A percentile compares a stretch with the other conserved stretches of the same genome.
Conservation (phyloP, 2,329 filamentous ascomycete species). For the Aurifilum marmelostoma region DNA sequence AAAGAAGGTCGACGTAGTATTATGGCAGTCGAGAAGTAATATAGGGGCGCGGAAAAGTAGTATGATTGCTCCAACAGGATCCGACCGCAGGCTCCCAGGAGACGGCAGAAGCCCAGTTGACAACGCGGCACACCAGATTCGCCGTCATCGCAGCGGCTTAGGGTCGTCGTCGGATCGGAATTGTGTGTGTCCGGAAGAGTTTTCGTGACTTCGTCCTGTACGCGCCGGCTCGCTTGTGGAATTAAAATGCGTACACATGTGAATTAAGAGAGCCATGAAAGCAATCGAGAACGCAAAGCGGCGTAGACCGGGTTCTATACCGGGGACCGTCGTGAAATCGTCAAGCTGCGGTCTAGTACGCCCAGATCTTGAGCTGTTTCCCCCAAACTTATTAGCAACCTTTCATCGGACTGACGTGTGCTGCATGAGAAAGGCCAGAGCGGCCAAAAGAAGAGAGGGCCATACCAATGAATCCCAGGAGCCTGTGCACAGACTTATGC, state of each 20-base stretch:
- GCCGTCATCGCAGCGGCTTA: slow-evolving; percentile 33
- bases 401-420: neutral
- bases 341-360: slow-evolving; percentile 59
- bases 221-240: slow-evolving; percentile 44
- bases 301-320: slow-evolving; percentile 35
- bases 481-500: slow-evolving; percentile 97
- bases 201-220: slow-evolving; percentile 53
- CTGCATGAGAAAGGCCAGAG: neutral
- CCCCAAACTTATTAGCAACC: slow-evolving; percentile 37
- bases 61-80: slow-evolving; percentile 19
- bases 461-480: slow-evolving; percentile 99
- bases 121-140: slow-evolving; percentile 32
- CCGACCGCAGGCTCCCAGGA: slow-evolving; percentile 15
- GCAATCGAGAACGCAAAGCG: slow-evolving; percentile 35
- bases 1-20: slow-evolving; percentile 23
- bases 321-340: slow-evolving; percentile 34
- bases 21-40: slow-evolving; percentile 26
- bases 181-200: slow-evolving; percentile 38
- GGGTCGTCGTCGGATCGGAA: slow-evolving; percentile 37
- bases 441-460: slow-evolving; percentile 32
- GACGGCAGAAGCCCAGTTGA: slow-evolving; percentile 27
- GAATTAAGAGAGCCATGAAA: slow-evolving; percentile 44
- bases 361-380: slow-evolving; percentile 83
- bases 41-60: slow-evolving; percentile 15
- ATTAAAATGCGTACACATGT: slow-evolving; percentile 47